Evolutionary conservation across 2,329 filamentous ascomycete species (phyloP), one percentile per base, ranked within the genome.

Genomic region (Zymoseptoria passerinii): DNA sequence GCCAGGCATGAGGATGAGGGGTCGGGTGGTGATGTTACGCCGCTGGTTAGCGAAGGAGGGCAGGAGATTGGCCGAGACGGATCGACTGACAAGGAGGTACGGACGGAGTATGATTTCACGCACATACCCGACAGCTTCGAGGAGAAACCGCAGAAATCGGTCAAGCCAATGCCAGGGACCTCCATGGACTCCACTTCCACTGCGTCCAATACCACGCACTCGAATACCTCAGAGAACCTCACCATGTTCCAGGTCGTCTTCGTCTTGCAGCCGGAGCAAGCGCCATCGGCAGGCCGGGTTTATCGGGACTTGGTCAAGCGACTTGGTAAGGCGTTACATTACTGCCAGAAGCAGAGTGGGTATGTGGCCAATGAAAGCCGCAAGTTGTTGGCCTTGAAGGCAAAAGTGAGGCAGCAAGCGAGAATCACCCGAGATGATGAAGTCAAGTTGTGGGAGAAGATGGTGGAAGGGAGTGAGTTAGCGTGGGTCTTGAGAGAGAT

Each of bases 241-340:
- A 91, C 87, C 62, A 97, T 97, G 92, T 99, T 99, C 75, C 95
- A 96, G 72, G 83, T 96, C 9, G 91, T 97, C 23, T 97, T 97
- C 72, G 89, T 96, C 54, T 78, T 96, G 63, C 84, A 86, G 55
- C 79, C 92, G 58, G 89, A 96, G 69, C 85, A 88, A 64, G 88
- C 89, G 58, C 80, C 78, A 68, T 78, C 83, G 10, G 78, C 95
- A 51, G 29, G 50, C 50, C 89, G 95, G 63, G 86, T 96, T 70
- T 96, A 96, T 72, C 81, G 89, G 56, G 89, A 96, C 71, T 87
- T 97, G 48, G 87, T 92, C 63, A 94, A 92, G 73, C 95, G 95
- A 74, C 86, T 96, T 67, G 92, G 91, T 70, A 95, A 92, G 76
- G 90, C 89, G 3, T 83, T 96, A 70, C 95, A 94, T 71, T 94